phyloP scores from a whole-genome alignment of 768 basidiomycete species.

The Phanerochaete sordida region DNA sequence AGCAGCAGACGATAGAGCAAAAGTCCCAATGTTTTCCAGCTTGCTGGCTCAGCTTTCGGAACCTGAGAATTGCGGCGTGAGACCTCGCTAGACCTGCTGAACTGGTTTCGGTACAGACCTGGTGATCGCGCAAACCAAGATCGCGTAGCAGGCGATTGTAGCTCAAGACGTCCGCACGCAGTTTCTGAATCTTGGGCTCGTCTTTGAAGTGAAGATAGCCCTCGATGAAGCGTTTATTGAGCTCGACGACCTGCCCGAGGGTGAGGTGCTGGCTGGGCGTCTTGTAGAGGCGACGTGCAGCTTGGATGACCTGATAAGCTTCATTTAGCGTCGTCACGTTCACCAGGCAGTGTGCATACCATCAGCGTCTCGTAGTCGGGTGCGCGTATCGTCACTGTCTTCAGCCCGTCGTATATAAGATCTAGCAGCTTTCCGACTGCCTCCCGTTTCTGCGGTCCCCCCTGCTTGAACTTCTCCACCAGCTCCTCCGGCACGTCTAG shows the following conservation, averaged over 20 bases:
- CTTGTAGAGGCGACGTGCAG: slow-evolving; percentile 88
- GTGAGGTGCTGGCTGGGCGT: slow-evolving; percentile 93
- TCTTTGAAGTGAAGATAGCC: slow-evolving; percentile 92
- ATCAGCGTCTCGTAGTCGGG: slow-evolving; percentile 97
- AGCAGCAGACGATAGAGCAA: slow-evolving; percentile 79
- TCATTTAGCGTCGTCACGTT: slow-evolving; percentile 1
- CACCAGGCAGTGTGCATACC: slow-evolving; percentile 38
- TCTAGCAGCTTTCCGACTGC: slow-evolving; percentile 86
- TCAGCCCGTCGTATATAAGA: slow-evolving; percentile 84
- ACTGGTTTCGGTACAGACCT: slow-evolving; percentile 40
- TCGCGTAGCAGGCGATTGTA: slow-evolving; percentile 89
- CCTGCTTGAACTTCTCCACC: slow-evolving; percentile 84
- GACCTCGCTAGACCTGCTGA: not conserved
- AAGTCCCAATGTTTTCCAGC: slow-evolving; percentile 84
- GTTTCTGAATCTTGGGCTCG: slow-evolving; percentile 81
- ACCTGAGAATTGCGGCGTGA: slow-evolving; percentile 45
- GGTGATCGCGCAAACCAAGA: slow-evolving; percentile 91
- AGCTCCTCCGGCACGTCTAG: slow-evolving; percentile 82
- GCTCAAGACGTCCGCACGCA: slow-evolving; percentile 76
- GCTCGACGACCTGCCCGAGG: slow-evolving; percentile 91
- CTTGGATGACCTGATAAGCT: slow-evolving; percentile 82
- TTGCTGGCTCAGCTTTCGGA: slow-evolving; percentile 78
- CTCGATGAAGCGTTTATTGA: slow-evolving; percentile 89
- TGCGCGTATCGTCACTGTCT: slow-evolving; percentile 91
- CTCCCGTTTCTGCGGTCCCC: slow-evolving; percentile 78